Conservation (phyloP, 2,329 filamentous ascomycete species). For the Neofusicoccum laricinum region DNA sequence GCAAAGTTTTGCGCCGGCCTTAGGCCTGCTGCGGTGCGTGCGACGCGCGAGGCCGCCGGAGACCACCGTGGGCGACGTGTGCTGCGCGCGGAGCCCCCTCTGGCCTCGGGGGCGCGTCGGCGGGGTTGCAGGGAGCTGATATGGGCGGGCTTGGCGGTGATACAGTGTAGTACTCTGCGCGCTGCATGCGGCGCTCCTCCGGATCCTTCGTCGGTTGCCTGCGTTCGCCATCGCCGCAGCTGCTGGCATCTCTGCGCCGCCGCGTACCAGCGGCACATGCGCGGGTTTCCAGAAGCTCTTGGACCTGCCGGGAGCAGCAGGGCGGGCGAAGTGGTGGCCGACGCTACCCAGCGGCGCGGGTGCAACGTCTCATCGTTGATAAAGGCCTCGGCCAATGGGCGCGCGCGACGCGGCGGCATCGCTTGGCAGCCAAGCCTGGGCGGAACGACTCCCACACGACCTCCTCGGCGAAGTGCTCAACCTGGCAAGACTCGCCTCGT, state of each 20-base stretch:
- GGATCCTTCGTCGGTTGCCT: background rate
- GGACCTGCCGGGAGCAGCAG: slow-evolving; percentile 7
- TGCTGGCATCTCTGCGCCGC: background rate
- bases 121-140: background rate
- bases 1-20: background rate
- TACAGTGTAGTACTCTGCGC: background rate
- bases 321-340: background rate
- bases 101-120: background rate
- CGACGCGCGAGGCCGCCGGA: background rate
- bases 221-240: background rate
- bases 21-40: background rate
- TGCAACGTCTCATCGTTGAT: background rate
- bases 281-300: slow-evolving; percentile 10
- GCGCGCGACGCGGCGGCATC: background rate
- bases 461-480: background rate
- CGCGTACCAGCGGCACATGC: background rate
- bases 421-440: slow-evolving; percentile 5
- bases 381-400: background rate
- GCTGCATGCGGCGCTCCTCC: background rate
- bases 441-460: background rate
- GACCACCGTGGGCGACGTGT: background rate
- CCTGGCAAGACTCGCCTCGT: background rate
- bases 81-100: background rate
- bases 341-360: background rate
- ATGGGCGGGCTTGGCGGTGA: background rate